Percentiles rank a stretch among this genome's conserved stretches.
Evolutionary conservation across 371 early-diverging fungal species (phyloP).

Genomic region (Zancudomyces culisetae): DNA sequence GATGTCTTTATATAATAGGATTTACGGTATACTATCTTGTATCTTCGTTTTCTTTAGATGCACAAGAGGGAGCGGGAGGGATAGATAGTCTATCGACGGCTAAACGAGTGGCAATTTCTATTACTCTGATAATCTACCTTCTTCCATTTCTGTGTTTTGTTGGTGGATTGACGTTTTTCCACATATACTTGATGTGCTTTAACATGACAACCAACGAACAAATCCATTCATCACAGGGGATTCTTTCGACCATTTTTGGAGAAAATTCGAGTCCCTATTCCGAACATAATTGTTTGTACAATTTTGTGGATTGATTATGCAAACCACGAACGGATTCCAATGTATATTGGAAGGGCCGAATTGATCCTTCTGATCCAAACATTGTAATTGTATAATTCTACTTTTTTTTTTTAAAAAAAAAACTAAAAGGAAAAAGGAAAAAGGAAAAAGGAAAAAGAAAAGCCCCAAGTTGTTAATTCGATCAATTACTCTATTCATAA

Average conservation of each 20-base stretch:
- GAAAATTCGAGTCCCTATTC: slow-evolving; percentile 11
- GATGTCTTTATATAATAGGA: slow-evolving; percentile 34
- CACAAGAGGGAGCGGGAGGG: too few species aligned
- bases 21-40: slow-evolving; percentile 33
- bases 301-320: slow-evolving; percentile 18
- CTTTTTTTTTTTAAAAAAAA: too few species aligned
- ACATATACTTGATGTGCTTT: slow-evolving; percentile 16
- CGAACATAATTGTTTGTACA: slow-evolving; percentile 14
- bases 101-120: slow-evolving; percentile 16
- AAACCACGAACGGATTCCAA: slow-evolving; percentile 14
- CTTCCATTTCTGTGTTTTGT: slow-evolving; percentile 42
- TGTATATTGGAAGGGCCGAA: slow-evolving; percentile 16
- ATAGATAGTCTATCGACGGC: too few species aligned
- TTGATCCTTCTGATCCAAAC: slow-evolving; percentile 14
- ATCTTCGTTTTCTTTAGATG: too few species aligned
- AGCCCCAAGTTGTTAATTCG: too few species aligned
- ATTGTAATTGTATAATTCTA: background rate
- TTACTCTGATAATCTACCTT: slow-evolving; percentile 43
- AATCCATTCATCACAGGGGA: background rate
- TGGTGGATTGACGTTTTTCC: slow-evolving; percentile 49
- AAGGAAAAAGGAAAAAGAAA: too few species aligned
- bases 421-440: too few species aligned
- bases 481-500: too few species aligned
- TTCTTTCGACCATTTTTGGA: background rate
- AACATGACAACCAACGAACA: slow-evolving; percentile 5